Evolutionary conservation across 1,284 basidiomycete species (phyloP).

Genomic region (Athelia sp.): DNA sequence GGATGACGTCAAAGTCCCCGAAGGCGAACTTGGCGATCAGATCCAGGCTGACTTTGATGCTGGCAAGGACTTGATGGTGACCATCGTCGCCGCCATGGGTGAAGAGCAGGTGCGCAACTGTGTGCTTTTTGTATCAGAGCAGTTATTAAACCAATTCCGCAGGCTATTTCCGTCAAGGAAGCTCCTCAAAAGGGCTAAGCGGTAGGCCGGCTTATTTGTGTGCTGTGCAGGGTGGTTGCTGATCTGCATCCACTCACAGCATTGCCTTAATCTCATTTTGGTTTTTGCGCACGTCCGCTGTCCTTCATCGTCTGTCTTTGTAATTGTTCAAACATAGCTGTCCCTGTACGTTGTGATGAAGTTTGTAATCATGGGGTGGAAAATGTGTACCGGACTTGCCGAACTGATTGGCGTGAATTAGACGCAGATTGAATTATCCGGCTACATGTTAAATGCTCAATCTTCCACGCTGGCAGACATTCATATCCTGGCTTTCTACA

Average conservation of each 20-base stretch:
- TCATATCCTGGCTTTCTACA: no score
- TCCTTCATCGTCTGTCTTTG: not conserved
- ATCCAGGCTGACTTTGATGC: slow-evolving; percentile 77
- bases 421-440: no score
- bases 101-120: slow-evolving; percentile 72
- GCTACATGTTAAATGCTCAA: no score
- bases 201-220: not conserved
- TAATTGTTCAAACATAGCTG: no score
- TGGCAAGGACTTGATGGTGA: slow-evolving; percentile 87
- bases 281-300: not conserved
- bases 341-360: no score
- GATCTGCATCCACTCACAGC: not conserved
- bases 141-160: no score
- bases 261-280: not conserved
- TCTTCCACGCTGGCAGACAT: no score
- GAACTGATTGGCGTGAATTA: no score
- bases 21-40: slow-evolving; percentile 76
- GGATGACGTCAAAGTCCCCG: slow-evolving; percentile 95
- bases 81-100: slow-evolving; percentile 88
- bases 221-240: not conserved
- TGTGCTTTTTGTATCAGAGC: slow-evolving; percentile 1
- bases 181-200: slow-evolving; percentile 58
- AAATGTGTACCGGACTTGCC: no score
- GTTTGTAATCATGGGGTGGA: no score
- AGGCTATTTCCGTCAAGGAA: slow-evolving; percentile 85